These are phyloP conservation scores for Malassezia dermatis DNA, from an alignment of 1,284 basidiomycete genomes.

Conservation along the genomic window DNA sequence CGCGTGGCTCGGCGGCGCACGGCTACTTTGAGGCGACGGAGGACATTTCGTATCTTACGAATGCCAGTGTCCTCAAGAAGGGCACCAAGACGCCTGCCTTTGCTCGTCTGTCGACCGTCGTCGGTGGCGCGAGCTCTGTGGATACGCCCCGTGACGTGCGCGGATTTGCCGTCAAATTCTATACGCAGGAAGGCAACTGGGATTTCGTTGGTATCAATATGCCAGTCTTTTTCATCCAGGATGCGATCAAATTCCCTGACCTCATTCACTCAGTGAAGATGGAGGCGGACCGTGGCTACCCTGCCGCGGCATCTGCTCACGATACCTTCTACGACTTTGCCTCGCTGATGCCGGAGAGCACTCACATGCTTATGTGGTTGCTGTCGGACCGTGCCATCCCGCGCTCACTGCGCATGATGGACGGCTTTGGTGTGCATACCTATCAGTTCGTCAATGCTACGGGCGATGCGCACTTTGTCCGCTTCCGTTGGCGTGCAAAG, in stretches of 20 bases:
- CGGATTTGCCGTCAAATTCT: slow-evolving; percentile 83
- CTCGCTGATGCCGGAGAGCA: slow-evolving; percentile 16
- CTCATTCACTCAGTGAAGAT: slow-evolving; percentile 94
- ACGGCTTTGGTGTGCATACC: slow-evolving; percentile 77
- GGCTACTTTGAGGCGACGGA: slow-evolving; percentile 73
- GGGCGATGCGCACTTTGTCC: slow-evolving; percentile 66
- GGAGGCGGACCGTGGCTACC: slow-evolving; percentile 67
- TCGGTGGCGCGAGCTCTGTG: slow-evolving; percentile 69
- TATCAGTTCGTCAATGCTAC: slow-evolving; percentile 74
- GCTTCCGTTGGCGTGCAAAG: slow-evolving; percentile 67
- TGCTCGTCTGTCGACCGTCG: slow-evolving; percentile 52
- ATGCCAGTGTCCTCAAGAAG: slow-evolving; percentile 51
- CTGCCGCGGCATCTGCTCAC: slow-evolving; percentile 56
- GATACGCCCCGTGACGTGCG: slow-evolving; percentile 86
- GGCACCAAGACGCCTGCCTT: slow-evolving; percentile 43
- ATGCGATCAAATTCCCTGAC: slow-evolving; percentile 53
- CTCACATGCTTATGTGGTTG: slow-evolving; percentile 17
- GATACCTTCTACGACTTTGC: slow-evolving; percentile 64
- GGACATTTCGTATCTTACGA: slow-evolving; percentile 67
- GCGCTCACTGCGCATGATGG: slow-evolving; percentile 54
- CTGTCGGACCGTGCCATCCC: slow-evolving; percentile 73
- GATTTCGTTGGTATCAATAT: slow-evolving; percentile 32
- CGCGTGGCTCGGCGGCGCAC: slow-evolving; percentile 61
- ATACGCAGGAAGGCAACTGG: slow-evolving; percentile 63
- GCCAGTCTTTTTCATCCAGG: slow-evolving; percentile 47